Evolutionary conservation across 2,329 filamentous ascomycete species (phyloP).

Genomic region (Neofusicoccum parvum): DNA sequence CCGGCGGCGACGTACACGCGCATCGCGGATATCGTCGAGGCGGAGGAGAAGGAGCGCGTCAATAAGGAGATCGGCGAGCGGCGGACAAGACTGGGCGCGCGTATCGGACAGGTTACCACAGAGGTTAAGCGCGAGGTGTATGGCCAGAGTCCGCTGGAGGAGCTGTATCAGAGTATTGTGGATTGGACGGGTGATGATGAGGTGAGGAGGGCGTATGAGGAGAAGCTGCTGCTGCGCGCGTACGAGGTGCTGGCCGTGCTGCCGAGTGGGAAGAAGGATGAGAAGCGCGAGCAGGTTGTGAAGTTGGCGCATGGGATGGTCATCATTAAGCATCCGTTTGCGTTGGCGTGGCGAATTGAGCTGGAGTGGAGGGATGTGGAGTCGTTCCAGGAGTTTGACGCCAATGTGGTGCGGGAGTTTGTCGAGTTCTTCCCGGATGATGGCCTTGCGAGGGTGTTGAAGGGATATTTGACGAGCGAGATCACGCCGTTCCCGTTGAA

Average conservation of each 20-base stretch:
- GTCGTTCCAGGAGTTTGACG: constrained; percentile 67
- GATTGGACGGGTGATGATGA: constrained; percentile 91
- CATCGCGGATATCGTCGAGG: constrained; percentile 80
- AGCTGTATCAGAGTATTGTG: constrained; percentile 79
- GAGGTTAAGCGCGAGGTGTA: constrained; percentile 89
- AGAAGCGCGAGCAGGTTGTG: constrained; percentile 72
- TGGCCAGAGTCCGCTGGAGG: constrained; percentile 72
- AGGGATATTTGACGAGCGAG: constrained; percentile 78
- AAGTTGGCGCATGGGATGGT: constrained; percentile 90
- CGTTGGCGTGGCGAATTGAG: constrained; percentile 86
- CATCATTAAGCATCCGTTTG: constrained; percentile 88
- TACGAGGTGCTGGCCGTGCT: constrained; percentile 76
- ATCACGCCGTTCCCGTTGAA: constrained; percentile 76
- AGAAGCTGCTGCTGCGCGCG: constrained; percentile 81
- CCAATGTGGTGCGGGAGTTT: constrained; percentile 76
- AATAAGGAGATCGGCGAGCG: constrained; percentile 89
- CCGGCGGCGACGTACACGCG: constrained; percentile 79
- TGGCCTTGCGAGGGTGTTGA: constrained; percentile 79
- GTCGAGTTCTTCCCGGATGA: constrained; percentile 80
- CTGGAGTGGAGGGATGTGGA: constrained; percentile 84
- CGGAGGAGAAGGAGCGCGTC: constrained; percentile 84
- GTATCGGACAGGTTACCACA: constrained; percentile 76
- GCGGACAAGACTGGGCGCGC: constrained; percentile 82
- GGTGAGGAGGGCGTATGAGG: constrained; percentile 79
- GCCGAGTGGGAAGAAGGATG: constrained; percentile 65